Evolutionary conservation across 2,329 filamentous ascomycete genomes (phyloP).

Genomic region (Ophiocordyceps unilateralis): DNA sequence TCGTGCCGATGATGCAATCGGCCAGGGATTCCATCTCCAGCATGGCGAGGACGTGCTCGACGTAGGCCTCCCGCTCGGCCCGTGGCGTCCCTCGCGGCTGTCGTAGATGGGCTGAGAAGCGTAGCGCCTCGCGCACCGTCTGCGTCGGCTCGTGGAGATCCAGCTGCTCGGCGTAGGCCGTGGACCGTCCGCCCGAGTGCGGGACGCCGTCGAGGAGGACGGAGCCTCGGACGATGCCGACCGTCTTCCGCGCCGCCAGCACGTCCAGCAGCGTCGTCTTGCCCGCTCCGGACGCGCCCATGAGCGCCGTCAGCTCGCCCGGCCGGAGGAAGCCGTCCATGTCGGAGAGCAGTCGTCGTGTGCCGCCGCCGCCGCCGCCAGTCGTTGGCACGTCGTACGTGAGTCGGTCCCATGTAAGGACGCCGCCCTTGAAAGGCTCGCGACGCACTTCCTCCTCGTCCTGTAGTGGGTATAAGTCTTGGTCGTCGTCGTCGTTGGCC

Average conservation of each 20-base stretch:
- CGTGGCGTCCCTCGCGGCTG: slow-evolving; percentile 36
- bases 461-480: too few species aligned
- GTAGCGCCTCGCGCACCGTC: slow-evolving; percentile 45
- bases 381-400: slow-evolving; percentile 56
- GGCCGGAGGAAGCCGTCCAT: slow-evolving; percentile 57
- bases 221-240: slow-evolving; percentile 39
- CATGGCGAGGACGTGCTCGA: slow-evolving; percentile 42
- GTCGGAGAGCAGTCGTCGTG: slow-evolving; percentile 33
- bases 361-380: slow-evolving; percentile 34
- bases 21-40: slow-evolving; percentile 42
- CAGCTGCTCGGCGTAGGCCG: slow-evolving; percentile 44
- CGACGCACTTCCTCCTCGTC: too few species aligned
- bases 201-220: slow-evolving; percentile 23
- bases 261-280: slow-evolving; percentile 78
- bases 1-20: slow-evolving; percentile 39
- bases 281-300: slow-evolving; percentile 73
- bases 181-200: slow-evolving; percentile 27
- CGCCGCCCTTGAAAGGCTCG: slow-evolving; percentile 4
- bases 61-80: slow-evolving; percentile 39
- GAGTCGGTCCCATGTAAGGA: slow-evolving; percentile 77
- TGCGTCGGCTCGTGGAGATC: slow-evolving; percentile 45
- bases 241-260: slow-evolving; percentile 43
- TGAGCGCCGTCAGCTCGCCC: slow-evolving; percentile 60
- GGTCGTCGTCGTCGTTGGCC: too few species aligned
- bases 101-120: slow-evolving; percentile 44